Percentiles rank a stretch among this genome's conserved stretches.
Conservation (phyloP, 768 basidiomycete genomes). For the Tulasnella sp. region DNA sequence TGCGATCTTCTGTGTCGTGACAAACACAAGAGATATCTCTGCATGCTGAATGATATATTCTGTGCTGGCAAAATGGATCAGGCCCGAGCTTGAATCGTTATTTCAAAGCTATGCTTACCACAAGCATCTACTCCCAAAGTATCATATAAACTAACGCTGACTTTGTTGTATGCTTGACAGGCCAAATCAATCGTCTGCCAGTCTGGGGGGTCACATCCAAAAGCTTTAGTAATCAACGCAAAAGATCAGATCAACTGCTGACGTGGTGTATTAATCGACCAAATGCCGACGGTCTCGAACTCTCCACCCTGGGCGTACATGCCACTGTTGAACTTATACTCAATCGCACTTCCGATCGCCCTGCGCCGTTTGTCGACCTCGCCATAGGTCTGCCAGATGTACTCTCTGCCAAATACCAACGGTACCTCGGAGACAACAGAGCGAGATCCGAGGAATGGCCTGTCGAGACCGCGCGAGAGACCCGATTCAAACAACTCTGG, state of each 20-base stretch:
- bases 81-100: too few species aligned
- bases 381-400: constrained; percentile 67
- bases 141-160: constrained; percentile 86
- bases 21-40: constrained; percentile 68
- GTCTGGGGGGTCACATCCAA: constrained; percentile 45
- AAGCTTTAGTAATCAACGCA: too few species aligned
- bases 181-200: constrained; percentile 91
- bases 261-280: constrained; percentile 76
- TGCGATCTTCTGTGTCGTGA: constrained; percentile 62
- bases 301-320: constrained; percentile 44
- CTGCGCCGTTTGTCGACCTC: constrained; percentile 62
- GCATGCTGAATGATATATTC: constrained; percentile 68
- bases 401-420: constrained; percentile 54
- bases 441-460: constrained; percentile 55
- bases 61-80: too few species aligned
- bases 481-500: constrained; percentile 59
- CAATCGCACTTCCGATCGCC: constrained; percentile 63
- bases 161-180: constrained; percentile 65
- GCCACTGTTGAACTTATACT: constrained; percentile 46
- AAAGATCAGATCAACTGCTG: too few species aligned
- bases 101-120: too few species aligned
- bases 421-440: constrained; percentile 52
- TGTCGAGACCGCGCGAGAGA: constrained; percentile 37
- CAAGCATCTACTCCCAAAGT: constrained; percentile 86
- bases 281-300: constrained; percentile 67